Conservation (phyloP, 306 rosid species). For the Coriaria nepalensis region DNA sequence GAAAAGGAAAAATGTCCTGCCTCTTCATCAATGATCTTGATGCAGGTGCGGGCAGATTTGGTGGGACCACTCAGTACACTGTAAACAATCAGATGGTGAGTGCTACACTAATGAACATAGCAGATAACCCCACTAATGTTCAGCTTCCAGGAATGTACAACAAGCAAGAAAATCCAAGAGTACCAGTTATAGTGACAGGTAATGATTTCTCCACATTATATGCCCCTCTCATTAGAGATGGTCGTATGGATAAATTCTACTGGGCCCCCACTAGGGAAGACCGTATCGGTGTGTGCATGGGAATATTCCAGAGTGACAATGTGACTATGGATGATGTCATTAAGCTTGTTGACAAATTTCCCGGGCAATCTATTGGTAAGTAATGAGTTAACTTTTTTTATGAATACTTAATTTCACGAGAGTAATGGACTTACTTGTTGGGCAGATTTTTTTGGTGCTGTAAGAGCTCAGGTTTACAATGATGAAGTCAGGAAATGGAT, state of each 20-base stretch:
- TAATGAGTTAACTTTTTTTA: no score
- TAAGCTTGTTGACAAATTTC: conserved; percentile 40
- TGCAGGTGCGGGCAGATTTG: conserved; percentile 49
- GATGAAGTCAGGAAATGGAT: conserved; percentile 52
- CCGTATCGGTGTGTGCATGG: conserved; percentile 34
- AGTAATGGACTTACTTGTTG: not conserved
- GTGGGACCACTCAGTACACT: conserved; percentile 50
- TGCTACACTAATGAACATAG: conserved; percentile 54
- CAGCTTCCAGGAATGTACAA: conserved; percentile 51
- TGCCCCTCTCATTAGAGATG: conserved; percentile 52
- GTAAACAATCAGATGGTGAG: conserved; percentile 57
- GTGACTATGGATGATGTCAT: conserved; percentile 26
- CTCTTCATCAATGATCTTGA: conserved; percentile 49
- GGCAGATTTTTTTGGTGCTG: conserved; percentile 46
- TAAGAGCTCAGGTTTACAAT: conserved; percentile 39
- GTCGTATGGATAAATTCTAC: conserved; percentile 52
- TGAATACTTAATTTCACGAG: no score
- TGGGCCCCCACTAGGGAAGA: conserved; percentile 54
- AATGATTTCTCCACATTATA: conserved; percentile 49
- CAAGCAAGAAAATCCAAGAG: conserved; percentile 44
- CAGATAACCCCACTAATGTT: conserved; percentile 46
- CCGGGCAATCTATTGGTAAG: conserved; percentile 48
- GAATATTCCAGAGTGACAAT: conserved; percentile 35
- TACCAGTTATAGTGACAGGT: conserved; percentile 39
- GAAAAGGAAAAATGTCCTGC: conserved; percentile 44